Evolutionary conservation across 441 rosid genomes (phyloP).

Genomic region (Brassica balearica): DNA sequence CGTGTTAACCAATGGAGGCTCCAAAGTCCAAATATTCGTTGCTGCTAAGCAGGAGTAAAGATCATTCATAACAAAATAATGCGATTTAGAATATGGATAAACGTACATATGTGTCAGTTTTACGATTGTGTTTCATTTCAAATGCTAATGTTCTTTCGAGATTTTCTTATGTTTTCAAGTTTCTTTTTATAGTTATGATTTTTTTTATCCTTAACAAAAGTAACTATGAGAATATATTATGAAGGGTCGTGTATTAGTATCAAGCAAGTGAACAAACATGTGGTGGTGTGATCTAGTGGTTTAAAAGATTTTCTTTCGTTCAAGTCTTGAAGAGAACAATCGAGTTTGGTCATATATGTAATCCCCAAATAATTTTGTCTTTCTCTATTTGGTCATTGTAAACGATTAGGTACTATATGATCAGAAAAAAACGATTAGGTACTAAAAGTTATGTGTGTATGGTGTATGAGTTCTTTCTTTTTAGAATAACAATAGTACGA

Average conservation of each 20-base stretch:
- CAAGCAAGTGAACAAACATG: conserved; percentile 5
- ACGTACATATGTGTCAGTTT: neutral
- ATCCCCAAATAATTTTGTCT: neutral
- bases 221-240: neutral
- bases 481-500: neutral
- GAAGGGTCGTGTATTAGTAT: neutral
- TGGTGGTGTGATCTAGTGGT: conserved; percentile 2
- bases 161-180: conserved; percentile 11
- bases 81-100: neutral
- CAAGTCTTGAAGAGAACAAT: neutral
- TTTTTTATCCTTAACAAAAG: conserved; percentile 4
- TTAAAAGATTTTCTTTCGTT: neutral
- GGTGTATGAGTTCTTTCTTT: neutral
- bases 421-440: neutral
- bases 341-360: neutral
- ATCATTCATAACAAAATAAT: neutral
- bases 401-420: no score
- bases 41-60: conserved; percentile 6
- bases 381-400: neutral
- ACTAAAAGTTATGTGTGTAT: neutral
- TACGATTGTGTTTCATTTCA: neutral
- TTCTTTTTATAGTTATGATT: conserved; percentile 17
- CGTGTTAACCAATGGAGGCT: conserved; percentile 16
- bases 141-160: neutral
- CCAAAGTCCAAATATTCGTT: conserved; percentile 20